Evolutionary conservation across 257 asterid genomes (phyloP).

Genomic region (Haberlea rhodopensis): DNA sequence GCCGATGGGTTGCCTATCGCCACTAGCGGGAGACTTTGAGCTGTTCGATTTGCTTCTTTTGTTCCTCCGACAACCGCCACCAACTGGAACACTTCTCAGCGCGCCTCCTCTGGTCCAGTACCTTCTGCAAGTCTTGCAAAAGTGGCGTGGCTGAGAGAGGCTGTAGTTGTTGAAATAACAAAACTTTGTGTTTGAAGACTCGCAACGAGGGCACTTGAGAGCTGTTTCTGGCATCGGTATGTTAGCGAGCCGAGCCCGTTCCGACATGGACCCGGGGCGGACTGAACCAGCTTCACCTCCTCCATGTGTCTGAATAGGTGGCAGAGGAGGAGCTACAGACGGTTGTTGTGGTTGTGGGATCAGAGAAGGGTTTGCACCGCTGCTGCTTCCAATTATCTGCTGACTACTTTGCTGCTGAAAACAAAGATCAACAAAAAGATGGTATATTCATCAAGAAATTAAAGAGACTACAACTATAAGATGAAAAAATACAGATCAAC

Average conservation of each 20-base stretch:
- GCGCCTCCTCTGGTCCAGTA: slow-evolving; percentile 95
- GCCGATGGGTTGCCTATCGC: slow-evolving; percentile 43
- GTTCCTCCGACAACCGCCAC: slow-evolving; percentile 79
- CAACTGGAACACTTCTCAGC: slow-evolving; percentile 74
- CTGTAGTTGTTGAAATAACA: slow-evolving; percentile 95
- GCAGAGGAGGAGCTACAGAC: slow-evolving; percentile 6
- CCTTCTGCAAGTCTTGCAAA: slow-evolving; percentile 86
- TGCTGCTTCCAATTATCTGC: slow-evolving; percentile 25
- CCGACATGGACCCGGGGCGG: slow-evolving; percentile 82
- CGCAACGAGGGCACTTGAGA: slow-evolving; percentile 86
- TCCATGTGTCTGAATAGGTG: slow-evolving; percentile 31
- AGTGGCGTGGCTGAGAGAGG: slow-evolving; percentile 87
- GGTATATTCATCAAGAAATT: slow-evolving; percentile 43
- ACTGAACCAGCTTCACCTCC: slow-evolving; percentile 42
- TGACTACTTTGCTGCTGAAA: slow-evolving; percentile 42
- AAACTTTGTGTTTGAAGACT: slow-evolving; percentile 78
- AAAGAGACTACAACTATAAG: slow-evolving; percentile 16
- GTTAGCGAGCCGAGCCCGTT: slow-evolving; percentile 85
- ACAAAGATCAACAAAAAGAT: slow-evolving; percentile 24
- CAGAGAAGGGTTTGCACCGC: slow-evolving; percentile 17
- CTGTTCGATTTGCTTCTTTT: slow-evolving; percentile 47
- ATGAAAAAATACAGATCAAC: slow-evolving; percentile 24
- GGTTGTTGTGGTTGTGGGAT: slow-evolving; percentile 18
- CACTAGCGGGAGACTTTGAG: slow-evolving; percentile 57
- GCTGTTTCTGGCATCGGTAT: slow-evolving; percentile 77